Evolutionary conservation across 208 protist genomes (phyloP), one percentile per base, ranked within the genome.

Genomic region (Acanthamoeba healyi): DNA sequence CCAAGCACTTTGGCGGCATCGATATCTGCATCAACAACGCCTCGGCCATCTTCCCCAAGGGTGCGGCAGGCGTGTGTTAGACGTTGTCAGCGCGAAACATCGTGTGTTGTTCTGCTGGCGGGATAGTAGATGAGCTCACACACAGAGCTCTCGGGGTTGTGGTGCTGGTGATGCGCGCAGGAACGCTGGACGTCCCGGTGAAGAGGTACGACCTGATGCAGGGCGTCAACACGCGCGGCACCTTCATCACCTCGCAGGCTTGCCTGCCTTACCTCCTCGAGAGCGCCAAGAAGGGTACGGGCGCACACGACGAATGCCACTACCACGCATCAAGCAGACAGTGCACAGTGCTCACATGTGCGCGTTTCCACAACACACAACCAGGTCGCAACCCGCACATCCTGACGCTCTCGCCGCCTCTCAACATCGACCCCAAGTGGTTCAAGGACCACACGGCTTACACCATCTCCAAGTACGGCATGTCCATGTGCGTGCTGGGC

Each of bases 11-110:
- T 94, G 97, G 97, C 24, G 95, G 97, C 54, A 97, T 98, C 32
- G 97, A 98, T 86, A 98, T 98, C 65, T 70, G 98, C 17, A 95
- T 98, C 51, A 98, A 98, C 94, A 98, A 98, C 58, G 97, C 97
- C 2, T 96, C 94, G 14, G 97, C 97, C 36, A 98, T 98, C 58
- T 94, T 65, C 10, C 82, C 74, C 72, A 94, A 92, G 29, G 81
- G 81, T 89, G 4, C 29, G n/a, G n/a, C n/a, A n/a, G n/a, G n/a
- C n/a, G n/a, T n/a, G n/a, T n/a, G n/a, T n/a, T n/a, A n/a, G n/a
- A n/a, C n/a, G n/a, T n/a, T 72, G 3, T 74, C 14, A 44, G n/a
- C n/a, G n/a, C n/a, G 10, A 12, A 58, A 58, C 51, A 49, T 49
- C 44, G 12, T 49, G 7, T 49, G 4, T 49, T 49, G 4, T 49